Percentiles rank a stretch among this genome's conserved stretches.
These are phyloP conservation scores for Microthyrium microscopicum DNA, from an alignment of 2,329 filamentous ascomycete species.

Conservation along the genomic window DNA sequence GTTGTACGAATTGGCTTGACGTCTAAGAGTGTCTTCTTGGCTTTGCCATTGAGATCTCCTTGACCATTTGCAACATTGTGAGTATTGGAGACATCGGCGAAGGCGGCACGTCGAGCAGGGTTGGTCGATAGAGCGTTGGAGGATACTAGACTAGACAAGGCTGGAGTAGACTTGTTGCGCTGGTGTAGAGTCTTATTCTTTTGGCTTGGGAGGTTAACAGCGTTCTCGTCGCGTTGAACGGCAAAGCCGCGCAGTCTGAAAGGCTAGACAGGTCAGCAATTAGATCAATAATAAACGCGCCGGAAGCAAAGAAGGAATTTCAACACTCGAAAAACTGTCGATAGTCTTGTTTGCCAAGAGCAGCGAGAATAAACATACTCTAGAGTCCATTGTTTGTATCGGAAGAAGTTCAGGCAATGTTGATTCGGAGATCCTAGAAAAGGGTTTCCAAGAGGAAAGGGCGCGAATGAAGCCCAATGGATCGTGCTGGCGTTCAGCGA, in stretches of 20 bases:
- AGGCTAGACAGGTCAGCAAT: too few species aligned
- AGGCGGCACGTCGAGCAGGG: conserved; percentile 52
- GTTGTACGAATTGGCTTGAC: conserved; percentile 1
- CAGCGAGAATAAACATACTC: too few species aligned
- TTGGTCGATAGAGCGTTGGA: conserved; percentile 28
- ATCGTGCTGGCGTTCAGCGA: too few species aligned
- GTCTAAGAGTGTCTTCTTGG: conserved; percentile 15
- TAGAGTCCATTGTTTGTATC: too few species aligned
- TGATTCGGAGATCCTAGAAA: too few species aligned
- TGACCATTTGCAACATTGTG: conserved; percentile 22
- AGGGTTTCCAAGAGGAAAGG: too few species aligned
- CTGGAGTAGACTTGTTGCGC: conserved; percentile 63
- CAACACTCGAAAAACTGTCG: too few species aligned
- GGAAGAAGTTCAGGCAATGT: too few species aligned
- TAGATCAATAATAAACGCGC: too few species aligned
- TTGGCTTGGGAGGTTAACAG: conserved; percentile 27
- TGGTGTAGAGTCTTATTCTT: conserved; percentile 51
- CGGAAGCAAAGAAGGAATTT: too few species aligned
- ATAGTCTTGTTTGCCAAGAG: too few species aligned
- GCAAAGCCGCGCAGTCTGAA: conserved; percentile 45
- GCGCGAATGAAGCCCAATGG: too few species aligned
- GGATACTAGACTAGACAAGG: conserved; percentile 41
- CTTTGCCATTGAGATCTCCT: conserved; percentile 32
- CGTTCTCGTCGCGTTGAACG: conserved; percentile 57
- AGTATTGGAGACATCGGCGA: conserved; percentile 44